phyloP scores from a whole-genome alignment of 2,329 filamentous ascomycete genomes.

The Colletotrichum chrysophilum region DNA sequence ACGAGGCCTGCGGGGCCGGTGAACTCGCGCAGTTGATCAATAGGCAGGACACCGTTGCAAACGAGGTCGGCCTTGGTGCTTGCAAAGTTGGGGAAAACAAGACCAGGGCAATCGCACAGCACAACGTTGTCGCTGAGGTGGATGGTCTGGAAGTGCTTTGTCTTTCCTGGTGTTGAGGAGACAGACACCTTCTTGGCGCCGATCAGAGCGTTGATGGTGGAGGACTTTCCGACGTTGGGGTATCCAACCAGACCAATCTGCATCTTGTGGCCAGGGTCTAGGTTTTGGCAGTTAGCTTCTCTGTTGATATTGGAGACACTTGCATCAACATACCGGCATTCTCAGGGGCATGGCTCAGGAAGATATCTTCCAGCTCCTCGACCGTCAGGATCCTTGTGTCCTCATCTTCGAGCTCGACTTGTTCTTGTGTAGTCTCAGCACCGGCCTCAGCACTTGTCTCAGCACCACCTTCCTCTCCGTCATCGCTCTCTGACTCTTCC shows the following conservation, averaged over 20 bases:
- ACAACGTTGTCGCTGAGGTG: conserved; percentile 89
- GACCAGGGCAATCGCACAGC: conserved; percentile 96
- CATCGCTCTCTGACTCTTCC: conserved; percentile 25
- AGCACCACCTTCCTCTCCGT: conserved; percentile 39
- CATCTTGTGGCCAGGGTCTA: conserved; percentile 67
- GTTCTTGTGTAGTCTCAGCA: conserved; percentile 33
- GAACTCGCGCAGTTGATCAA: conserved; percentile 94
- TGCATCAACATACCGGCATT: conserved; percentile 48
- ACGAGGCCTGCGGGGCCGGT: conserved; percentile 86
- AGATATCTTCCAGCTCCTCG: conserved; percentile 89
- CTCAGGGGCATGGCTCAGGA: conserved; percentile 72
- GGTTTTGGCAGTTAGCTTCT: conserved; percentile 11
- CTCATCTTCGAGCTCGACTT: conserved; percentile 50
- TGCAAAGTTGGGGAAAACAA: conserved; percentile 98
- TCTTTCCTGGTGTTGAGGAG: conserved; percentile 96
- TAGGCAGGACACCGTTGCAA: conserved; percentile 91
- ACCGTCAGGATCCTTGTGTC: conserved; percentile 87
- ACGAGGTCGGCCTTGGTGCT: conserved; percentile 96
- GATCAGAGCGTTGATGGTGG: conserved; percentile 98
- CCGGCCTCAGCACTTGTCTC: conserved; percentile 32
- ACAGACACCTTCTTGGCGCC: conserved; percentile 99
- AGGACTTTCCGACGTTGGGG: conserved; percentile 98
- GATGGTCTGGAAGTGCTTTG: conserved; percentile 99
- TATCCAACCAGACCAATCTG: conserved; percentile 96
- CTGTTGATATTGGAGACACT: not conserved